Conservation (phyloP, 1,284 basidiomycete species). For the Microbotryum scabiosae region DNA sequence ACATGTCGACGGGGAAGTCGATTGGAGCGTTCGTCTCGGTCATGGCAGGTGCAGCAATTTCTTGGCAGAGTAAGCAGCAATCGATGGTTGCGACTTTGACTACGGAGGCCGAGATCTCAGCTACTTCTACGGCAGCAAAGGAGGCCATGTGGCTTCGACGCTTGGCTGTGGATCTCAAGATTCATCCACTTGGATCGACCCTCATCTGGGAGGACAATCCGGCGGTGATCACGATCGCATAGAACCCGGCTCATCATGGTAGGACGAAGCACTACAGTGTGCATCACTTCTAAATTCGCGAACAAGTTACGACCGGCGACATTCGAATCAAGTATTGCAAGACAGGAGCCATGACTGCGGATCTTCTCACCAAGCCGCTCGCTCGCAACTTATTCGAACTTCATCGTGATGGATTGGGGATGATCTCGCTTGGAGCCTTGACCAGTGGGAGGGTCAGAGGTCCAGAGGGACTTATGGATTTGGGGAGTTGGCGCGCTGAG, state of each 20-base stretch:
- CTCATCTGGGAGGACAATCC: slow-evolving; percentile 42
- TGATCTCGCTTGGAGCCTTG: too few relatives aligned
- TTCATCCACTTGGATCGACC: slow-evolving; percentile 32
- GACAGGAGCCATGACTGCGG: slow-evolving; percentile 40
- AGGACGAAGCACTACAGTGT: slow-evolving; percentile 46
- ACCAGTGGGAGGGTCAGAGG: too few relatives aligned
- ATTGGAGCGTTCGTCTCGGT: neutral
- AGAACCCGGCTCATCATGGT: slow-evolving; percentile 38
- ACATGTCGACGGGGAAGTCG: neutral
- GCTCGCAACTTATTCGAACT: slow-evolving; percentile 27
- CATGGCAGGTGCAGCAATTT: slow-evolving; percentile 1
- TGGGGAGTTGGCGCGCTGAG: too few relatives aligned
- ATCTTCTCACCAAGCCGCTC: slow-evolving; percentile 46
- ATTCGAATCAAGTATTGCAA: slow-evolving; percentile 39
- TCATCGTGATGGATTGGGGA: too few relatives aligned
- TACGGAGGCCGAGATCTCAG: neutral
- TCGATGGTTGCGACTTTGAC: neutral
- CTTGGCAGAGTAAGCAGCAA: slow-evolving; percentile 3
- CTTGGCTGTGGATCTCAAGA: slow-evolving; percentile 43
- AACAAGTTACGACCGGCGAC: slow-evolving; percentile 36
- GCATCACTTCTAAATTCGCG: slow-evolving; percentile 43
- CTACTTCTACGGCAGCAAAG: neutral
- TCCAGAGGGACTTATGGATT: too few relatives aligned
- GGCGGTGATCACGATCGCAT: slow-evolving; percentile 39
- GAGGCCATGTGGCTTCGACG: slow-evolving; percentile 29